phyloP scores from a whole-genome alignment of 225 moss, liverwort and hornwort genomes.

The Sphagnum tenellum region DNA sequence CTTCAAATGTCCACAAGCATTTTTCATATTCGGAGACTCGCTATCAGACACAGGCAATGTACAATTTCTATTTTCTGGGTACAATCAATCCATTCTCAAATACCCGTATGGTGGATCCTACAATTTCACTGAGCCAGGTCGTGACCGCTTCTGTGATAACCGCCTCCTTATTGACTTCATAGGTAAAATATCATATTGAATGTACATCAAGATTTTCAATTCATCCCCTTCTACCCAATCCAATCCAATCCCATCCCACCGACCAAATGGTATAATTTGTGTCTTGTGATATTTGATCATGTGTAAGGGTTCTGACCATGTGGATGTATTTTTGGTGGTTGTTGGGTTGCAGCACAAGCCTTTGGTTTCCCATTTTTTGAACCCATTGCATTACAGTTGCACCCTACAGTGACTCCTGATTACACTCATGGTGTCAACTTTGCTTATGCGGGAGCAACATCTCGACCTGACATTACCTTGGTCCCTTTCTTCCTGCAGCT shows the following conservation, averaged over 20 bases:
- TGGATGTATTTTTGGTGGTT: neutral
- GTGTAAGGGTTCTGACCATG: neutral
- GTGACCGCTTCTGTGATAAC: neutral
- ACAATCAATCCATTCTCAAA: neutral
- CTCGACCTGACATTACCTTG: conserved; percentile 5
- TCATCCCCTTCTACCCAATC: neutral
- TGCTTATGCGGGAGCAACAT: conserved; percentile 32
- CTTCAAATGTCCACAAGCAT: neutral
- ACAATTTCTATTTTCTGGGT: neutral
- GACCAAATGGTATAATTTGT: neutral
- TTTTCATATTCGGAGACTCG: neutral
- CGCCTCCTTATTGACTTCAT: conserved; percentile 1
- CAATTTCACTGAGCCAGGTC: neutral
- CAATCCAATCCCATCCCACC: neutral
- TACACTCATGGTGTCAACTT: conserved; percentile 33
- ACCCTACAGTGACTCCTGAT: conserved; percentile 19
- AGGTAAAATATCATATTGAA: neutral
- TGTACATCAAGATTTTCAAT: too few species aligned
- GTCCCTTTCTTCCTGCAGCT: conserved; percentile 18
- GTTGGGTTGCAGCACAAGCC: conserved; percentile 18
- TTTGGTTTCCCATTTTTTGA: conserved; percentile 22
- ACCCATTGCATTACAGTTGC: conserved; percentile 13
- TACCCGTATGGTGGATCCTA: neutral
- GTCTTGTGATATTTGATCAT: neutral
- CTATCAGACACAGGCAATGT: neutral